phyloP scores from a whole-genome alignment of 139 green algal genomes.

The Protoeuglena noctilucae region DNA sequence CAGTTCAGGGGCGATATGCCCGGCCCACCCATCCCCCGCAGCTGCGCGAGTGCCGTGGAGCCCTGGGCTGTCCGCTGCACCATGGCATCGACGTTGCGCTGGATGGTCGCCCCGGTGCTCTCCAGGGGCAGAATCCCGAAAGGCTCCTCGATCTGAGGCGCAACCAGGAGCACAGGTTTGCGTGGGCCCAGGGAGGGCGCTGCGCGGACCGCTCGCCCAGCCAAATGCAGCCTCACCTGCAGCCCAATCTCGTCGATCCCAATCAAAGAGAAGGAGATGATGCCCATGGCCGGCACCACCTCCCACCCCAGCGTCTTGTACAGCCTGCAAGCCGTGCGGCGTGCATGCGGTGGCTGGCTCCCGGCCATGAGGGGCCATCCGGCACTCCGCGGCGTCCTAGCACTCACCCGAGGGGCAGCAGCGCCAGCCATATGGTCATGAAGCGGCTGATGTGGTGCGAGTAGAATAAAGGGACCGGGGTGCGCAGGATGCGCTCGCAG shows the following conservation, averaged over 20 bases:
- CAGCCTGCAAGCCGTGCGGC: too few species aligned
- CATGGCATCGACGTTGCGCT: neutral
- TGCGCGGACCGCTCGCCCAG: too few species aligned
- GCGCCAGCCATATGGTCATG: neutral
- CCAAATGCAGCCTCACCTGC: too few species aligned
- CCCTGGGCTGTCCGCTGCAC: too few species aligned
- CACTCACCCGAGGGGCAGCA: neutral
- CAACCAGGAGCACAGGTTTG: too few species aligned
- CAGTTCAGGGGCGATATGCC: too few species aligned
- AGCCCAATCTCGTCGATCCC: neutral
- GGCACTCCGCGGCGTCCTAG: too few species aligned
- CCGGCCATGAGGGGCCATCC: too few species aligned
- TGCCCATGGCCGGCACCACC: neutral
- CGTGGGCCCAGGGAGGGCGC: too few species aligned
- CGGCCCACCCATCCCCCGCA: too few species aligned
- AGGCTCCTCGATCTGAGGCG: neutral
- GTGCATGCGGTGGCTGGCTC: too few species aligned
- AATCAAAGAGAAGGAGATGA: neutral
- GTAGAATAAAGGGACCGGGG: neutral
- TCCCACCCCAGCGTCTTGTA: neutral
- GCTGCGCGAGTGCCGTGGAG: too few species aligned
- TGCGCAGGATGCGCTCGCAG: neutral
- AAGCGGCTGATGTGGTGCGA: neutral
- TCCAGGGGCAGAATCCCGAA: neutral
- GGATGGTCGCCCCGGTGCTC: neutral